Conservation (phyloP, 441 rosid genomes). For the Pelargonium fulgidum region DNA sequence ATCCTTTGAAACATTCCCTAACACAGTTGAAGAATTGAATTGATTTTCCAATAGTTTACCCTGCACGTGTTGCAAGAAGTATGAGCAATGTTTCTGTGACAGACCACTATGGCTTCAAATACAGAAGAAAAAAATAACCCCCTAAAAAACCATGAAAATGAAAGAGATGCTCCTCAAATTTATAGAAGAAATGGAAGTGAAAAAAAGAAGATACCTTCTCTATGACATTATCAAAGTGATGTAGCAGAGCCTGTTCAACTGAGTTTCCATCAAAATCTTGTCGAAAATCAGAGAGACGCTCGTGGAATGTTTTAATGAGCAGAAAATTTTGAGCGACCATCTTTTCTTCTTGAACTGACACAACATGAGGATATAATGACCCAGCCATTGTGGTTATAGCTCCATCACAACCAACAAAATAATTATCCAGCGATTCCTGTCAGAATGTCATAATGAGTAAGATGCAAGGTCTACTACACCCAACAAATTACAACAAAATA, state of each 20-base stretch:
- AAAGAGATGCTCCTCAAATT: no score
- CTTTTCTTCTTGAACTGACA: constrained; percentile 44
- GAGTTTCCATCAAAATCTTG: constrained; percentile 43
- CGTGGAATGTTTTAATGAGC: constrained; percentile 54
- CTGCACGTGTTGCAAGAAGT: constrained; percentile 33
- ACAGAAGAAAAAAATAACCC: background rate
- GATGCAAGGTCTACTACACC: constrained; percentile 19
- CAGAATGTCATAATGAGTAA: constrained; percentile 27
- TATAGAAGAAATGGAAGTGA: background rate
- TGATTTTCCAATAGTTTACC: constrained; percentile 52
- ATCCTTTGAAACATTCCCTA: constrained; percentile 21
- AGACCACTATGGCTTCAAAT: background rate
- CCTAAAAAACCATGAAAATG: no score
- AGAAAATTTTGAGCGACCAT: constrained; percentile 50
- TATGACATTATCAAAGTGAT: constrained; percentile 40
- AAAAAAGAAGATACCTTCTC: constrained; percentile 43
- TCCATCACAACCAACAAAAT: constrained; percentile 44
- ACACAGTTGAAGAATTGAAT: constrained; percentile 30
- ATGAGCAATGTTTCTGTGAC: background rate
- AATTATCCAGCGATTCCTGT: constrained; percentile 58
- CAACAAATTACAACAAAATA: constrained; percentile 7
- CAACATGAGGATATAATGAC: constrained; percentile 33
- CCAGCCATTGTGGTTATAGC: constrained; percentile 28
- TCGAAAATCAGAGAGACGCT: constrained; percentile 37
- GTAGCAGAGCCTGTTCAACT: constrained; percentile 40